Evolutionary conservation across 2,329 filamentous ascomycete genomes (phyloP).

Genomic region (Diplodia mutila): DNA sequence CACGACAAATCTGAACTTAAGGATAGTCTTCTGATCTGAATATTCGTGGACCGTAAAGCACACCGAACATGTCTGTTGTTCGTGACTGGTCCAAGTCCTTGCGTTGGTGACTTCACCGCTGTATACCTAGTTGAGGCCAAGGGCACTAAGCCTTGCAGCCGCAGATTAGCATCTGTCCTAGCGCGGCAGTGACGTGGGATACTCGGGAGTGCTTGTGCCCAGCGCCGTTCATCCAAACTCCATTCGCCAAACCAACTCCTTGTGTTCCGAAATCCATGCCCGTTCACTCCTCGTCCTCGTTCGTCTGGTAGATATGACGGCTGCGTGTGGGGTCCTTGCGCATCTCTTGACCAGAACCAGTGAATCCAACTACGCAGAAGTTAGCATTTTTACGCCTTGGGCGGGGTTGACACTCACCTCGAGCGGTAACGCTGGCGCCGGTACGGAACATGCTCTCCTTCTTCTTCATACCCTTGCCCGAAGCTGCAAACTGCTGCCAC

Average conservation of each 20-base stretch:
- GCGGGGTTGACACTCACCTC: constrained; percentile 64
- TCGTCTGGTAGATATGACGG: constrained; percentile 22
- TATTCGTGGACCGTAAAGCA: background rate
- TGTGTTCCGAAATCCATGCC: background rate
- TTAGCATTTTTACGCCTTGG: constrained; percentile 32
- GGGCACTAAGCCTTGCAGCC: constrained; percentile 21
- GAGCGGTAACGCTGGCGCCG: constrained; percentile 79
- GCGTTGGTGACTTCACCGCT: background rate
- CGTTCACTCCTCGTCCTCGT: constrained; percentile 17
- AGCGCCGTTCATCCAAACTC: constrained; percentile 6
- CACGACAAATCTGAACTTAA: constrained; percentile 1
- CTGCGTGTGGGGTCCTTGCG: constrained; percentile 82
- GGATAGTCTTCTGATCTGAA: background rate
- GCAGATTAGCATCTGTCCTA: constrained; percentile 23
- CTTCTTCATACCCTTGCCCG: constrained; percentile 66
- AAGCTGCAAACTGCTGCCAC: constrained; percentile 90
- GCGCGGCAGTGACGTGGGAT: constrained; percentile 6
- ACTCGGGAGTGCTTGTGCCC: constrained; percentile 12
- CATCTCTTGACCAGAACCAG: constrained; percentile 93
- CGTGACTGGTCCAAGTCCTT: constrained; percentile 5
- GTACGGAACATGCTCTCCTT: constrained; percentile 98
- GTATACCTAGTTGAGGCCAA: constrained; percentile 16
- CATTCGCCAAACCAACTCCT: constrained; percentile 21
- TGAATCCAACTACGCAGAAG: constrained; percentile 79
- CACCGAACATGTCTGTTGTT: background rate